These are phyloP conservation scores for Huntiella moniliformis DNA, from an alignment of 2,329 filamentous ascomycete species.

Conservation along the genomic window DNA sequence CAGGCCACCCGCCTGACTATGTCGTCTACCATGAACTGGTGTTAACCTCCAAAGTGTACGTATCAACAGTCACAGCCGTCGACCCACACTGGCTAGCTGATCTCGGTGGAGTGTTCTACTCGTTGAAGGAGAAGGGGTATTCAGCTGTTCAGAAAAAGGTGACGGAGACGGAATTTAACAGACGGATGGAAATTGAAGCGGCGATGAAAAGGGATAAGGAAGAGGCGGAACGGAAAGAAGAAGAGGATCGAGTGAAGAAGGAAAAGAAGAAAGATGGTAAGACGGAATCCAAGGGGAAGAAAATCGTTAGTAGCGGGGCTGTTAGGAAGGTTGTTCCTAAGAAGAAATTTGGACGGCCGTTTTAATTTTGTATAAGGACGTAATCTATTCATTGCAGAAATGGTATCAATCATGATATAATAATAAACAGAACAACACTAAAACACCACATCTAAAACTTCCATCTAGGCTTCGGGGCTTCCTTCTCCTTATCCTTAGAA, in stretches of 20 bases:
- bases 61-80: conserved; percentile 89
- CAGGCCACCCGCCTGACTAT: conserved; percentile 89
- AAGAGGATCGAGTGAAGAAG: conserved; percentile 32
- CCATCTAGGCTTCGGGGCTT: conserved; percentile 32
- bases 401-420: conserved; percentile 1
- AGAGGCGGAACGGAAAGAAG: conserved; percentile 38
- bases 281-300: conserved; percentile 25
- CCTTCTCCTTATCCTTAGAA: conserved; percentile 12
- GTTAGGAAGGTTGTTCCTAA: conserved; percentile 30
- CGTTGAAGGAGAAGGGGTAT: conserved; percentile 92
- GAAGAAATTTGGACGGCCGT: conserved; percentile 12
- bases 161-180: conserved; percentile 80
- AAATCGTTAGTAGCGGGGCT: conserved; percentile 40
- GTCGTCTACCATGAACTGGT: conserved; percentile 97
- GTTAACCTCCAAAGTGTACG: conserved; percentile 91
- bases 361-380: conserved; percentile 5
- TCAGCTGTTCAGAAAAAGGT: conserved; percentile 70
- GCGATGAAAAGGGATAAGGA: conserved; percentile 79
- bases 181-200: conserved; percentile 79
- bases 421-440: conserved; percentile 3
- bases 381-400: conserved; percentile 3
- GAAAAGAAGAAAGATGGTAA: conserved; percentile 20
- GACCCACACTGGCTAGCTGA: conserved; percentile 96
- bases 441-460: conserved; percentile 17
- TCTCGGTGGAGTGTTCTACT: conserved; percentile 91